Percentiles rank a stretch among this genome's conserved stretches.
These are phyloP conservation scores for Mallotus nudiflorus DNA, from an alignment of 345 rosid species.

Conservation along the genomic window DNA sequence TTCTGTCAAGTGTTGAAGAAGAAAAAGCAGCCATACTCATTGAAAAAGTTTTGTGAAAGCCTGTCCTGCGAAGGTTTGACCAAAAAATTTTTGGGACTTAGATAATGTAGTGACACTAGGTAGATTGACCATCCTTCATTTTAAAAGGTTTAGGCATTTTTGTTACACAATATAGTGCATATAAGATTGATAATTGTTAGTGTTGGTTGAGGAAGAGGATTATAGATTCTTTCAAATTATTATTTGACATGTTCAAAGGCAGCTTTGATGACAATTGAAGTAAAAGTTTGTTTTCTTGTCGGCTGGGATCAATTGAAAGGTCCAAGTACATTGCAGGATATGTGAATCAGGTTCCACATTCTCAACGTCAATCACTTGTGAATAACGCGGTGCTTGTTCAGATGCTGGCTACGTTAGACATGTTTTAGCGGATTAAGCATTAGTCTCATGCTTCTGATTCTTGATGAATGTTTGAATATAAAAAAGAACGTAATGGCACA, in stretches of 20 bases:
- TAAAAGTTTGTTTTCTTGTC: neutral
- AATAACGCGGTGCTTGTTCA: no score
- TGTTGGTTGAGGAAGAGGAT: neutral
- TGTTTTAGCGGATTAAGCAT: no score
- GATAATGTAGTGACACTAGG: neutral
- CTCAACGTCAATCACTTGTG: neutral
- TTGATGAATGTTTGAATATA: no score
- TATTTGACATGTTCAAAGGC: no score
- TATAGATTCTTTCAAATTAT: conserved; percentile 4
- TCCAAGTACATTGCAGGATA: neutral
- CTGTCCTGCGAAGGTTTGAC: neutral
- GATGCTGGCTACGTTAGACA: no score
- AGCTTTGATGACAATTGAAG: no score
- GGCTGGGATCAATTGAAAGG: neutral
- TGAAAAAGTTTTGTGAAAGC: neutral
- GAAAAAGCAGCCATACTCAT: conserved; percentile 1
- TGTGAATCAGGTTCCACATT: neutral
- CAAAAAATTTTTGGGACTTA: conserved; percentile 3
- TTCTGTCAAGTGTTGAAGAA: neutral
- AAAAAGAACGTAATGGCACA: no score
- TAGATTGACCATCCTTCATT: conserved; percentile 1
- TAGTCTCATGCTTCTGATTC: no score
- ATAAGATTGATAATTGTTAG: neutral
- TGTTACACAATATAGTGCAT: neutral
- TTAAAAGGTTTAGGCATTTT: neutral